These are phyloP conservation scores for Pythium insidiosum DNA, from an alignment of 352 stramenopile species.

Conservation along the genomic window DNA sequence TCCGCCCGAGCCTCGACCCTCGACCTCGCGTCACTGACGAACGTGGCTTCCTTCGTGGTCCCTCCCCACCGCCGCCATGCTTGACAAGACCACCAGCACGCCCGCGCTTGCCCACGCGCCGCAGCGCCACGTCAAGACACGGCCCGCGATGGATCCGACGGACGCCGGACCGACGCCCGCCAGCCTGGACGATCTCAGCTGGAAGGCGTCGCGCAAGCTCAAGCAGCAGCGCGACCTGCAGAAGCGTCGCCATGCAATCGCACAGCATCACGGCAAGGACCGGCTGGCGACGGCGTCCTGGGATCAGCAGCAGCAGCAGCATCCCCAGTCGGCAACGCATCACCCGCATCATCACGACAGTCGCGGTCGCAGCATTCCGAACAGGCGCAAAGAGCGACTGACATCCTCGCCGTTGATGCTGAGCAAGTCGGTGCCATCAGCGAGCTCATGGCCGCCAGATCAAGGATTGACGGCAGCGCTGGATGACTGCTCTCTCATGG, in stretches of 20 bases:
- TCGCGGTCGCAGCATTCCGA: conserved; percentile 26
- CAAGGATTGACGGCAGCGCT: conserved; percentile 6
- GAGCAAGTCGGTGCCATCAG: conserved; percentile 37
- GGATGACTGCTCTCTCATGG: conserved; percentile 17
- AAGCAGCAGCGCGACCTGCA: conserved; percentile 53
- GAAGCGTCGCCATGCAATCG: conserved; percentile 23
- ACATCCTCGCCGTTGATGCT: conserved; percentile 9
- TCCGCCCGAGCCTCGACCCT: background rate
- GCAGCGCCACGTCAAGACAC: background rate
- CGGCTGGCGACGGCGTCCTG: background rate
- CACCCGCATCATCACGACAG: conserved; percentile 13
- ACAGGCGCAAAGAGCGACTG: conserved; percentile 12
- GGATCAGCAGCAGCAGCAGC: background rate
- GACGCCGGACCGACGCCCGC: background rate
- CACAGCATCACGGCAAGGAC: conserved; percentile 28
- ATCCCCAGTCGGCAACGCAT: background rate
- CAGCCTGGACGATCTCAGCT: conserved; percentile 18
- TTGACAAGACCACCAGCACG: background rate
- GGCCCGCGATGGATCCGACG: background rate
- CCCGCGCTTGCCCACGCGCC: background rate
- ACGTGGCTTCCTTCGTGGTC: too few relatives aligned
- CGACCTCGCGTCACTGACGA: too few relatives aligned
- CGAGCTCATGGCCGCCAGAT: conserved; percentile 44
- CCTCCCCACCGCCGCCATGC: too few relatives aligned
- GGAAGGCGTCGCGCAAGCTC: conserved; percentile 57